phyloP scores from a whole-genome alignment of 306 rosid genomes.

The Vicia sativa region DNA sequence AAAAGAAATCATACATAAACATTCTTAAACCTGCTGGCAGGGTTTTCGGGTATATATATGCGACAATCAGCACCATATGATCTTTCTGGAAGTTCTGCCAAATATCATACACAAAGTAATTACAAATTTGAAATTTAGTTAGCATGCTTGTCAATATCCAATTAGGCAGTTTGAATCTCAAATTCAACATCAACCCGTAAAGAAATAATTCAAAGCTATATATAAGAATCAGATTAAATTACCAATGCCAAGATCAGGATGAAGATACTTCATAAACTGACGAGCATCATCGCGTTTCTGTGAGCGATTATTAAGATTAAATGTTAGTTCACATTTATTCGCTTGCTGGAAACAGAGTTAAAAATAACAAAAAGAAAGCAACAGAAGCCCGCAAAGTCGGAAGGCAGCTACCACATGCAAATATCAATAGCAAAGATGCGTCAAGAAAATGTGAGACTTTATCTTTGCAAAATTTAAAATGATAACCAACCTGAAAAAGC shows the following conservation, averaged over 20 bases:
- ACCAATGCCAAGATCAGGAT: constrained; percentile 98
- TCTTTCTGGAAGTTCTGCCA: constrained; percentile 94
- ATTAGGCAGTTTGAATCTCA: constrained; percentile 15
- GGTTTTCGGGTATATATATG: constrained; percentile 84
- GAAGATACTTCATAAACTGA: constrained; percentile 98
- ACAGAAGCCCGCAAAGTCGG: constrained; percentile 2
- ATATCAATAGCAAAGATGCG: constrained; percentile 18
- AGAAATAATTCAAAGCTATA: constrained; percentile 32
- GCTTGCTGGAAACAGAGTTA: constrained; percentile 23
- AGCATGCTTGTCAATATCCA: constrained; percentile 6
- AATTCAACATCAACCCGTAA: constrained; percentile 5
- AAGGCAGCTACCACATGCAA: constrained; percentile 21
- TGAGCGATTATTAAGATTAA: constrained; percentile 26
- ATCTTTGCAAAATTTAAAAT: background rate
- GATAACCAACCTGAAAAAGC: constrained; percentile 85
- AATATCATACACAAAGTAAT: constrained; percentile 36
- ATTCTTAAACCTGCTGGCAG: constrained; percentile 95
- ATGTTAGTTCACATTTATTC: constrained; percentile 31
- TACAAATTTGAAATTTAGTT: constrained; percentile 16
- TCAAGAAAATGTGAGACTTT: constrained; percentile 7
- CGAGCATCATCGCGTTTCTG: constrained; percentile 97
- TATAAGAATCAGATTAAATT: constrained; percentile 43
- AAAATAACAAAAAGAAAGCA: constrained; percentile 7
- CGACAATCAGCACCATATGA: constrained; percentile 99
- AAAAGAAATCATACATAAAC: constrained; percentile 95